Conservation (phyloP, 306 rosid species). For the Betula pendula region DNA sequence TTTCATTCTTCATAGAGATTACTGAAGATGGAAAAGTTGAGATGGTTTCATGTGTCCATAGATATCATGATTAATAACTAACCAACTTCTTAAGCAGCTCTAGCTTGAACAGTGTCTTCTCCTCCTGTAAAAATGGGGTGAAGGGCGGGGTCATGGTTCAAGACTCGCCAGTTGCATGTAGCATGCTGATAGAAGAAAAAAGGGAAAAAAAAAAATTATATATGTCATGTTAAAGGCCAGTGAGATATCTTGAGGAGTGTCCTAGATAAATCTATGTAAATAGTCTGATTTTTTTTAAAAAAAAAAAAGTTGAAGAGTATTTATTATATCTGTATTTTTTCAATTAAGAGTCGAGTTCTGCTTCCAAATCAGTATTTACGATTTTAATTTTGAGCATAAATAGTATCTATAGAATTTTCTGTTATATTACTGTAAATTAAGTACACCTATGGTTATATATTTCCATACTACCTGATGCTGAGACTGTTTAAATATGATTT, state of each 20-base stretch:
- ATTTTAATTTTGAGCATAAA: not conserved
- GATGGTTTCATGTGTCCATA: not conserved
- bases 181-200: not conserved
- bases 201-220: not conserved
- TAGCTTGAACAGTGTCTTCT: not conserved
- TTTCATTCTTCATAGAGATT: conserved; percentile 9
- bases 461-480: not conserved
- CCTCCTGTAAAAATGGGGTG: not conserved
- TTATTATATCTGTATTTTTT: not conserved
- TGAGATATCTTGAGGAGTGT: not conserved
- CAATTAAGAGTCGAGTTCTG: not conserved
- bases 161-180: not conserved
- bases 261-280: not conserved
- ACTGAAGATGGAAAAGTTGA: not conserved
- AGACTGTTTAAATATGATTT: not conserved
- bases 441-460: not conserved
- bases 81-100: not conserved
- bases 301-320: not conserved
- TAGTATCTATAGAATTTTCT: not conserved
- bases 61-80: not conserved
- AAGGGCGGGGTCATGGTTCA: not conserved
- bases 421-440: not conserved
- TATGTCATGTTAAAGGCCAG: not conserved
- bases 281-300: not conserved
- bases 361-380: not conserved